Evolutionary conservation across 495 filamentous ascomycete species (phyloP).

Genomic region (Trypethelium eluteriae): DNA sequence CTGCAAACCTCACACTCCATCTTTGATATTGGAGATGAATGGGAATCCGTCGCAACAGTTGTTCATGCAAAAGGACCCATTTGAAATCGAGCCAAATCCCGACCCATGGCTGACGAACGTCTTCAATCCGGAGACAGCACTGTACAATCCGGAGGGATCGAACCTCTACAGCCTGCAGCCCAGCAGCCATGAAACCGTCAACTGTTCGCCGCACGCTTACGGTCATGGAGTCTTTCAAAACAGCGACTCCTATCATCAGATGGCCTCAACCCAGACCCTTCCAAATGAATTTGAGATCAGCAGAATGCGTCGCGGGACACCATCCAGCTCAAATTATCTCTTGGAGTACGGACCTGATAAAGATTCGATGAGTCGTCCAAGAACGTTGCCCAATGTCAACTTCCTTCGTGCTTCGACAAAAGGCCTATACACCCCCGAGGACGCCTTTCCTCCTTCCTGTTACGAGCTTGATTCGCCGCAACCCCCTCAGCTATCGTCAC

Average conservation of each 20-base stretch:
- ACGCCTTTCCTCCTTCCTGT: conserved; percentile 2
- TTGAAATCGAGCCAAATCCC: not conserved
- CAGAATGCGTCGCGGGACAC: not conserved
- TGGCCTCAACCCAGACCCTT: not conserved
- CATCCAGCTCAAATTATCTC: not conserved
- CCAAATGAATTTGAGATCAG: not conserved
- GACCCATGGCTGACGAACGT: not conserved
- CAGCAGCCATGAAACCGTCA: not conserved
- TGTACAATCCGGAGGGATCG: not conserved
- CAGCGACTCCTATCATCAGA: not conserved
- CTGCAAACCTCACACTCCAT: not conserved
- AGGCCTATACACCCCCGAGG: not conserved
- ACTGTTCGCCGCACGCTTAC: not conserved
- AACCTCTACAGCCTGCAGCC: not conserved
- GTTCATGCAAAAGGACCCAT: not conserved
- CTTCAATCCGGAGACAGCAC: not conserved
- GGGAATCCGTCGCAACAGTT: not conserved
- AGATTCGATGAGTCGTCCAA: not conserved
- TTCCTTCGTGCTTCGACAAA: not conserved
- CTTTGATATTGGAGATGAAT: not conserved
- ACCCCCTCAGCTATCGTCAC: not conserved
- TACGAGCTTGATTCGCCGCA: not conserved
- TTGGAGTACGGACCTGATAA: not conserved
- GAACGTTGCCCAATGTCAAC: not conserved
- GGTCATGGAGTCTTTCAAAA: not conserved